Conservation (phyloP, 2,329 filamentous ascomycete genomes). For the Beauveria medogensis region DNA sequence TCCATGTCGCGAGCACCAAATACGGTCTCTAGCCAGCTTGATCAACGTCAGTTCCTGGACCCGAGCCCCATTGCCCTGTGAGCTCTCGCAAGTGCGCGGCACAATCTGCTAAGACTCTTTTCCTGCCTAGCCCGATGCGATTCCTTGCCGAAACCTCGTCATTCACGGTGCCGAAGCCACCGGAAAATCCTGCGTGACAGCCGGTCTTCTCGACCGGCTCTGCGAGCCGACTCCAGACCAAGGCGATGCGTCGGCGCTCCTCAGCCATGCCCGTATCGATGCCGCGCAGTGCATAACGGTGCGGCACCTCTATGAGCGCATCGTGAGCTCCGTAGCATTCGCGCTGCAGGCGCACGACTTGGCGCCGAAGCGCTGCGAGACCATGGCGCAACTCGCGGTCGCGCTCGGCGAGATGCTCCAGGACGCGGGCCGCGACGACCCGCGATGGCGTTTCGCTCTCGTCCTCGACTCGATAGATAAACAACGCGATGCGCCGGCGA, state of each 20-base stretch:
- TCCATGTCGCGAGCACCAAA: conserved; percentile 51
- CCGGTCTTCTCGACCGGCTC: conserved; percentile 32
- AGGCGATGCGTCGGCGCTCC: conserved; percentile 18
- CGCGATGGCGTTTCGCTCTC: conserved; percentile 59
- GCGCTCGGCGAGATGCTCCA: conserved; percentile 60
- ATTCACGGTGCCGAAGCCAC: conserved; percentile 80
- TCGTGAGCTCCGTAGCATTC: conserved; percentile 49
- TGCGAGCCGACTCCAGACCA: conserved; percentile 15
- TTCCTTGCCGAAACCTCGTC: conserved; percentile 66
- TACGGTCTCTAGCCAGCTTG: conserved; percentile 48
- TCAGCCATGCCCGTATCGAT: conserved; percentile 55
- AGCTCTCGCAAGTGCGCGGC: neutral
- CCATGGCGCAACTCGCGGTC: conserved; percentile 65
- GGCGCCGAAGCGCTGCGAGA: conserved; percentile 63
- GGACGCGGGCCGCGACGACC: conserved; percentile 27
- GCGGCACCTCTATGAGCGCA: conserved; percentile 68
- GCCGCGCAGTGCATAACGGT: conserved; percentile 71
- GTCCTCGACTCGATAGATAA: conserved; percentile 84
- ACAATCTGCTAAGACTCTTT: neutral
- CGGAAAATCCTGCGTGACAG: conserved; percentile 69
- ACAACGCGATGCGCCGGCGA: conserved; percentile 71
- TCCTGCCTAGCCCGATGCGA: conserved; percentile 49
- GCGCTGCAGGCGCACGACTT: conserved; percentile 38
- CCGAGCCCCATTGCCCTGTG: neutral
- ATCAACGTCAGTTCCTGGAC: conserved; percentile 30